Base-by-base conservation (phyloP, 1,139 yeast genomes). In the Diutina ranongensis region DNA sequence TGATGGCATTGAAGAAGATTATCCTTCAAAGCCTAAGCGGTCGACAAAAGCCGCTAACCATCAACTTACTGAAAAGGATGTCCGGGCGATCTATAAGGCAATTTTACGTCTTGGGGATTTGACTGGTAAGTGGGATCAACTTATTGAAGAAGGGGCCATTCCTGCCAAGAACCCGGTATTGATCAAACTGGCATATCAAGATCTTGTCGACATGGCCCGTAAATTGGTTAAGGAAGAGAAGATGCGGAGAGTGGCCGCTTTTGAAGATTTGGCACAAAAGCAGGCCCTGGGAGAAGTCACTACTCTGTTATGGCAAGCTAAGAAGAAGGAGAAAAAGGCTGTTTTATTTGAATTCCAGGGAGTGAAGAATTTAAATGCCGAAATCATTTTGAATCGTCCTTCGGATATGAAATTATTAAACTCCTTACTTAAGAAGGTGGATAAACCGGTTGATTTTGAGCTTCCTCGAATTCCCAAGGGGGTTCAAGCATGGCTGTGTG, bases 351-450 rank as follows among this genome's bases (percentile, higher is more conserved):
- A 87, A 55, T 88, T 82, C 61, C 83, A 81, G 48, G 94, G 92
- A 27, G 95, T 89, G 40, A 85, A 86, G 60, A 83, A 83, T 52
- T 68, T 94, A 54, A 94, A 94, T 65, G 98, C 98, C 0, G 98
- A 94, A 60, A 69, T 87, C 47, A 75, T 92, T 22, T 55, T 89
- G 32, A 78, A 80, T 49, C 78, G 98, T 53, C 96, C 97, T 0
- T 75, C 72, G 22, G 97, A 92, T 57, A 72, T 92, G 82, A 73
- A 73, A 46, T 61, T 80, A 25, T 65, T 94, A 48, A 16, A 9
- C 18, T 13, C 22, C 4, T 13, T 21, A 28, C 18, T 35, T 13
- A 20, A 20, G 28, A 19, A 20, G 16, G 77, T 76, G 45, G 79
- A 72, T 15, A 76, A 78, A 54, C 78, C 83, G 3, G 65, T 73